Evolutionary conservation across 169 alveolate genomes (phyloP).

Genomic region (Toxoplasma gondii): DNA sequence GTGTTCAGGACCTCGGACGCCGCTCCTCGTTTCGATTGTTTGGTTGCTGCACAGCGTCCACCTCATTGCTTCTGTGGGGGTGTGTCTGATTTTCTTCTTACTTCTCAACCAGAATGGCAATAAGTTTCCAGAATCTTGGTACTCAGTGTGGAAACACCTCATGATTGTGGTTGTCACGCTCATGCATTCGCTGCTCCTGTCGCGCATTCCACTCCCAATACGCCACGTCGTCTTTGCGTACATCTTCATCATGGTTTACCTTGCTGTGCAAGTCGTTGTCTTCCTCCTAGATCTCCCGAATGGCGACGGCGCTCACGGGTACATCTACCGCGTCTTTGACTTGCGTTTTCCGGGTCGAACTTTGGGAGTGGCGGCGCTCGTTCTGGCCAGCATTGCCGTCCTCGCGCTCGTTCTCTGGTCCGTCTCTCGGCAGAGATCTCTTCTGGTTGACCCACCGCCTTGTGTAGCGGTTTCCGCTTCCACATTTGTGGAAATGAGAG

Average conservation of each 20-base stretch:
- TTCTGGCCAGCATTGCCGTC: constrained; percentile 26
- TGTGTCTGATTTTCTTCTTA: constrained; percentile 45
- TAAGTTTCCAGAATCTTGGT: constrained; percentile 51
- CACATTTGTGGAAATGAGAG: background rate
- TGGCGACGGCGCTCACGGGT: constrained; percentile 63
- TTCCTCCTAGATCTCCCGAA: constrained; percentile 45
- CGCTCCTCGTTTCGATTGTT: background rate
- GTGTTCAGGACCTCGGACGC: background rate
- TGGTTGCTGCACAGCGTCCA: constrained; percentile 60
- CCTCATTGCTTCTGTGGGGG: constrained; percentile 48
- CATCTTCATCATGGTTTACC: constrained; percentile 30
- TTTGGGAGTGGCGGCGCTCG: constrained; percentile 4
- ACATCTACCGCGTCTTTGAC: constrained; percentile 49
- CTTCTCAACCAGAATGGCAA: constrained; percentile 37
- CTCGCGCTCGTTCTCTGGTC: constrained; percentile 21
- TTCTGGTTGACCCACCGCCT: constrained; percentile 64
- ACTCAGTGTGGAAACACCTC: constrained; percentile 56
- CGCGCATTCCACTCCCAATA: constrained; percentile 62
- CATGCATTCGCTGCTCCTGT: constrained; percentile 56
- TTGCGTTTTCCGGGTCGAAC: constrained; percentile 35
- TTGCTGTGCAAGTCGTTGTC: constrained; percentile 47
- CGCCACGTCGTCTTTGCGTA: constrained; percentile 44
- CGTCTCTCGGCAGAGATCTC: constrained; percentile 29
- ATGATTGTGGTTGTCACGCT: constrained; percentile 48
- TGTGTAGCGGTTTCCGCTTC: constrained; percentile 56